A percentile compares a stretch with the other conserved stretches of the same genome.
phyloP scores from a whole-genome alignment of 202 grass and related monocot genomes.

The Zizania palustris region DNA sequence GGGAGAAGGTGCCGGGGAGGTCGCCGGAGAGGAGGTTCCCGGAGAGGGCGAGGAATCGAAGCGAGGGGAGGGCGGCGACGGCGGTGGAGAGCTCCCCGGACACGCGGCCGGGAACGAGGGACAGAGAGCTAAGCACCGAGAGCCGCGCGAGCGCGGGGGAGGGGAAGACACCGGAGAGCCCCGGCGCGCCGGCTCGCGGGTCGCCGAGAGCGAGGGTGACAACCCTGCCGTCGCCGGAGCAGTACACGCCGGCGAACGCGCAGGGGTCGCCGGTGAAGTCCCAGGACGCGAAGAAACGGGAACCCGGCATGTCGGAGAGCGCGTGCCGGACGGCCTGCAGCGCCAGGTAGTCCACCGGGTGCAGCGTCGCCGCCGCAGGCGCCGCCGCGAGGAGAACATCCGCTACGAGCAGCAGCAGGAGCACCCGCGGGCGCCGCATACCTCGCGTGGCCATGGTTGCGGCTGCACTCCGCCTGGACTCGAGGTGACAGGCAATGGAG shows the following conservation, averaged over 20 bases:
- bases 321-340: slow-evolving; percentile 57
- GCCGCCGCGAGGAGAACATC: not conserved
- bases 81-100: slow-evolving; percentile 36
- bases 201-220: slow-evolving; percentile 70
- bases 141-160: slow-evolving; percentile 42
- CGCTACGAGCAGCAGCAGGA: not conserved
- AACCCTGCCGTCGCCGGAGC: slow-evolving; percentile 57
- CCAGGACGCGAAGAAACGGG: slow-evolving; percentile 73
- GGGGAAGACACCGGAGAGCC: slow-evolving; percentile 54
- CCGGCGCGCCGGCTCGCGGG: slow-evolving; percentile 70
- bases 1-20: slow-evolving; percentile 49
- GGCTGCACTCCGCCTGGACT: too few species aligned
- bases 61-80: slow-evolving; percentile 49
- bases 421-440: not conserved
- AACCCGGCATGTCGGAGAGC: slow-evolving; percentile 66
- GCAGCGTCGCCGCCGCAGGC: slow-evolving; percentile 50
- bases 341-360: slow-evolving; percentile 84
- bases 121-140: slow-evolving; percentile 62
- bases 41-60: slow-evolving; percentile 80
- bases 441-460: slow-evolving; percentile 16
- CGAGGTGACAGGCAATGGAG: not conserved
- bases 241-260: slow-evolving; percentile 63
- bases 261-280: slow-evolving; percentile 93
- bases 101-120: slow-evolving; percentile 81
- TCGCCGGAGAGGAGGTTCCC: slow-evolving; percentile 66